Evolutionary conservation across 2,329 filamentous ascomycete genomes (phyloP), one percentile per base, ranked within the genome.

Genomic region (Fusarium pseudocircinatum): DNA sequence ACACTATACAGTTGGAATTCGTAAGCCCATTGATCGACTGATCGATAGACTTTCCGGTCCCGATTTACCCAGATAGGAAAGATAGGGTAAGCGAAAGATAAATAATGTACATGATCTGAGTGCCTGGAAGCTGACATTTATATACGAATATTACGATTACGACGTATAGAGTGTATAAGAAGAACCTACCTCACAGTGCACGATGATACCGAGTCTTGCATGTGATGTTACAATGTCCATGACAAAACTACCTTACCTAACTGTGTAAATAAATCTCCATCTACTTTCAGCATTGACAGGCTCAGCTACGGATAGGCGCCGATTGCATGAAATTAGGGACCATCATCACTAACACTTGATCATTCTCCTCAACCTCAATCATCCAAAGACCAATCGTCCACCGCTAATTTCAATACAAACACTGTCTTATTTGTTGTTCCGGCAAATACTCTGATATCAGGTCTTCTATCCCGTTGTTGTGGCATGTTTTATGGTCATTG

Each of bases 401-500:
- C 52, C 59, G 54, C 59, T 53, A 53, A 75, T 75, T 76, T 50
- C 52, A 63, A 70, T 69, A 75, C 26, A 53, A 71, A 58, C 40
- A 37, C 52, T 44, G 36, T 62, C 43, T 59, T 44, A 36, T 57
- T 60, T 52, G 26, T 53, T 42, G 40, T 76, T 52, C 69, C 67
- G 67, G 60, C 39, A 74, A 72, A 64, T 67, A 69, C 52, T 67
- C 57, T 50, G 24, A 63, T 28, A 42, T 53, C 70, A 62, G 46
- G 50, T 28, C 54, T 57, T 66, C 53, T 44, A 66, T 46, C 62
- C 64, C 62, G 63, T 53, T 58, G 28, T 56, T 72, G 69, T 78
- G 77, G 77, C 74, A 69, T 78, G 77, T 78, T 78, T 65, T 69
- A 50, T 61, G 66, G 69, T 70, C 74, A 78, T 77, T 77, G 60